Conservation (phyloP, 306 rosid species). For the Lithocarpus polystachyus region DNA sequence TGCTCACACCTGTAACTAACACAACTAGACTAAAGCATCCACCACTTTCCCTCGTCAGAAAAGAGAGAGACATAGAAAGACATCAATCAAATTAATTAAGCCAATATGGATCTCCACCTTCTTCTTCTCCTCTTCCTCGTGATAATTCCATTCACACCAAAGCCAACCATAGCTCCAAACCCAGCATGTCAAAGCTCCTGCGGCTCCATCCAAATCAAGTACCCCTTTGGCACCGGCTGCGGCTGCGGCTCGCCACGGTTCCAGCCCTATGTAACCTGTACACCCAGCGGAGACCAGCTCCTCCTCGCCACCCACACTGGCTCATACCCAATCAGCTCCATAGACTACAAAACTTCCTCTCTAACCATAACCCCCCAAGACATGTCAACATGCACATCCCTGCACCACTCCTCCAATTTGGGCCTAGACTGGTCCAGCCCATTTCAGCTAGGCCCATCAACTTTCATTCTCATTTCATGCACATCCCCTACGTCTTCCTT, state of each 20-base stretch:
- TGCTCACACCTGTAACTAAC: background rate
- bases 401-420: slow-evolving; percentile 42
- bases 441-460: slow-evolving; percentile 51
- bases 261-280: slow-evolving; percentile 49
- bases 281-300: slow-evolving; percentile 20
- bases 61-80: background rate
- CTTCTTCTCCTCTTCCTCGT: slow-evolving; percentile 1
- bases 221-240: slow-evolving; percentile 59
- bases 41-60: background rate
- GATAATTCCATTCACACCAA: background rate
- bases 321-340: slow-evolving; percentile 51
- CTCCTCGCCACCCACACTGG: slow-evolving; percentile 57
- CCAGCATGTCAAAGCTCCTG: slow-evolving; percentile 48
- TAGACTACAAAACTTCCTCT: slow-evolving; percentile 56
- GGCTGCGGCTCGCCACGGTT: slow-evolving; percentile 70
- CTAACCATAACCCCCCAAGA: slow-evolving; percentile 41
- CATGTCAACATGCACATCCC: slow-evolving; percentile 65
- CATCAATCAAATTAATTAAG: background rate
- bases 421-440: slow-evolving; percentile 63
- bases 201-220: slow-evolving; percentile 44
- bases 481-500: slow-evolving; percentile 40
- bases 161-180: background rate
- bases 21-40: background rate
- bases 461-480: slow-evolving; percentile 66
- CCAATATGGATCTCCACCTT: slow-evolving; percentile 14